Evolutionary conservation across 192 early-diverging fungal species (phyloP), one percentile per base, ranked within the genome.

Genomic region (Umbelopsis sp.): DNA sequence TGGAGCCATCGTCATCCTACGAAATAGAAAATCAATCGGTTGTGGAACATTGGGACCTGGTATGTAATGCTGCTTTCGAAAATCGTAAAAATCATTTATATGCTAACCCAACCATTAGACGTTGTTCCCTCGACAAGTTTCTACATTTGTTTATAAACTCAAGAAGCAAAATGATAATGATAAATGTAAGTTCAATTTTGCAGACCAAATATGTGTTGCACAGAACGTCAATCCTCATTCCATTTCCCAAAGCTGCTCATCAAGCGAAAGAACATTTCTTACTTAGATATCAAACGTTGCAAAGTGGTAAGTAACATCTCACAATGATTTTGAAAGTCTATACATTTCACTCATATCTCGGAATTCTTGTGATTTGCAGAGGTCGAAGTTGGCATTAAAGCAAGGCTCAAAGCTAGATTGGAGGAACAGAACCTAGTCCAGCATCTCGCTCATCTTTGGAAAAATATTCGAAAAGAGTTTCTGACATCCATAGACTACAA

Each of bases 81-180:
- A 15, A 10, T 21, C 1, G 12, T 49, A 25, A 23, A 23, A 11
- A 12, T 18, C 47, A 55, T 55, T 44, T 45, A 9, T 58, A 58
- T 44, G 15, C 16, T 48, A 50, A 70, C 55, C 16, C 50, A 20
- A 15, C 8, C 27, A 11, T 64, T 49, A 87, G 86, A 88, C 76
- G 9, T 33, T 88, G 9, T 88, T 88, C 50, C 84, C 82, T 23
- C 80, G 77, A 30, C 86, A 88, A 51, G 69, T 80, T 10, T 83
- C 84, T 8, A 82, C 80, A 5, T 88, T 86, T 75, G 78, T 88
- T 10, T 88, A 86, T 53, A 88, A 83, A 67, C 71, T 88, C 35
- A 73, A 81, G 4, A 79, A 79, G 30, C 75, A 78, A 35, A 66
- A 73, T 45, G 46, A 49, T 13, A 66, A 69, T 47, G 55, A n/a